Percentiles rank a stretch among this genome's conserved stretches.
These are phyloP conservation scores for Sphenostylis stenocarpa DNA, from an alignment of 306 rosid species.

Conservation along the genomic window DNA sequence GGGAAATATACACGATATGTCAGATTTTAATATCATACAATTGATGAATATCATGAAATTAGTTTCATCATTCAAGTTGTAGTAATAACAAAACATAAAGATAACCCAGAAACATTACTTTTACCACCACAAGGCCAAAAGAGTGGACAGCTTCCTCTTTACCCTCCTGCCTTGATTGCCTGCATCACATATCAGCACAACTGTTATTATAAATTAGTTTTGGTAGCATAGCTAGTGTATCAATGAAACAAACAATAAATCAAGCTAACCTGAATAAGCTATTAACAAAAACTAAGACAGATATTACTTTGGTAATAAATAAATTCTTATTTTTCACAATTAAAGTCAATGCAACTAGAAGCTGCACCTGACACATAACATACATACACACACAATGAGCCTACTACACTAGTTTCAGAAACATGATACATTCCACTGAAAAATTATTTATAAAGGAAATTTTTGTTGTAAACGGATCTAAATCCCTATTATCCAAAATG, in stretches of 20 bases:
- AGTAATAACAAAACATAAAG: slow-evolving; percentile 3
- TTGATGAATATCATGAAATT: background rate
- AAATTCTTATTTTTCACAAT: slow-evolving; percentile 2
- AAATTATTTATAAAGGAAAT: background rate
- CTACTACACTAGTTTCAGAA: background rate
- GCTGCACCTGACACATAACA: background rate
- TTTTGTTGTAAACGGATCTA: too few species aligned
- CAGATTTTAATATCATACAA: background rate
- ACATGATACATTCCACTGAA: background rate
- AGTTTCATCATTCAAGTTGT: background rate
- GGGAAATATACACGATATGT: background rate
- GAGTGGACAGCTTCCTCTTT: slow-evolving; percentile 40
- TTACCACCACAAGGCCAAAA: slow-evolving; percentile 31
- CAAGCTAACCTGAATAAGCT: background rate
- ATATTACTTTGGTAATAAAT: background rate
- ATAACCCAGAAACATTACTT: slow-evolving; percentile 9
- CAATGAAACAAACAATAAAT: background rate
- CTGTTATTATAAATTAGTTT: slow-evolving; percentile 11
- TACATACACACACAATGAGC: background rate
- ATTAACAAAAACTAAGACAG: slow-evolving; percentile 11
- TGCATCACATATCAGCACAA: slow-evolving; percentile 3
- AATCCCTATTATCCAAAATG: background rate
- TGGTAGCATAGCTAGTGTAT: background rate
- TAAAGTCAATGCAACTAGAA: slow-evolving; percentile 15
- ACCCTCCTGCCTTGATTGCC: slow-evolving; percentile 30